Conservation (phyloP, 129 eudicot species). For the Ambrosia trifida region DNA sequence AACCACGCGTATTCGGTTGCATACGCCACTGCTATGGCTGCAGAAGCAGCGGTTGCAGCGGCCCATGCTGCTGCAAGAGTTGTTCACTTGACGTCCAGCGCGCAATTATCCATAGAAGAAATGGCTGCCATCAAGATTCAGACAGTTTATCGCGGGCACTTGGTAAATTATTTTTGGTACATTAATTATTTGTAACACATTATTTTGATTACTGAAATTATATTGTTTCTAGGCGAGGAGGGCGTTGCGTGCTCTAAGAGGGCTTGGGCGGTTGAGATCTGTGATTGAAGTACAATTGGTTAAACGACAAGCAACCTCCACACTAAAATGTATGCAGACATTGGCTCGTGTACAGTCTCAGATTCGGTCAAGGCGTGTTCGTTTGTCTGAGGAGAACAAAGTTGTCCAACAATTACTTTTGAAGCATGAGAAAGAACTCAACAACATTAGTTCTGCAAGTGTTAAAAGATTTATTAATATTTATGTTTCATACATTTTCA, state of each 20-base stretch:
- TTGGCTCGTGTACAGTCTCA: conserved; percentile 68
- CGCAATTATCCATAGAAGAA: no score
- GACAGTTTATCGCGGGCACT: no score
- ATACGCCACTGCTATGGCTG: conserved; percentile 62
- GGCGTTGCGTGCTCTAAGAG: conserved; percentile 62
- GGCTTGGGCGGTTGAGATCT: conserved; percentile 61
- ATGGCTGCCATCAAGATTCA: no score
- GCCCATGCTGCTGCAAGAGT: conserved; percentile 73
- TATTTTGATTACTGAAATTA: background rate
- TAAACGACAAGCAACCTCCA: conserved; percentile 61
- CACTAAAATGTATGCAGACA: conserved; percentile 69
- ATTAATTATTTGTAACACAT: no score
- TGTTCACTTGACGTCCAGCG: conserved; percentile 52
- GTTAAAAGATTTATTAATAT: background rate
- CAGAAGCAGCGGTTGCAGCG: conserved; percentile 77
- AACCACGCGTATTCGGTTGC: conserved; percentile 75
- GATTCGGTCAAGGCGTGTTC: conserved; percentile 55
- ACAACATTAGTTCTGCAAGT: conserved; percentile 49
- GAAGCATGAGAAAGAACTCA: conserved; percentile 56
- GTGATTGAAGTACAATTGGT: conserved; percentile 63
- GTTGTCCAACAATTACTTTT: conserved; percentile 51
- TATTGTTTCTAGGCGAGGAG: conserved; percentile 52
- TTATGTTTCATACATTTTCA: background rate
- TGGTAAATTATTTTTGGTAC: no score
- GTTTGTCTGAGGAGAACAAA: conserved; percentile 67